A percentile compares a stretch with the other conserved stretches of the same genome.
Conservation (phyloP, 495 filamentous ascomycete genomes). For the Penicillium flavigenum region DNA sequence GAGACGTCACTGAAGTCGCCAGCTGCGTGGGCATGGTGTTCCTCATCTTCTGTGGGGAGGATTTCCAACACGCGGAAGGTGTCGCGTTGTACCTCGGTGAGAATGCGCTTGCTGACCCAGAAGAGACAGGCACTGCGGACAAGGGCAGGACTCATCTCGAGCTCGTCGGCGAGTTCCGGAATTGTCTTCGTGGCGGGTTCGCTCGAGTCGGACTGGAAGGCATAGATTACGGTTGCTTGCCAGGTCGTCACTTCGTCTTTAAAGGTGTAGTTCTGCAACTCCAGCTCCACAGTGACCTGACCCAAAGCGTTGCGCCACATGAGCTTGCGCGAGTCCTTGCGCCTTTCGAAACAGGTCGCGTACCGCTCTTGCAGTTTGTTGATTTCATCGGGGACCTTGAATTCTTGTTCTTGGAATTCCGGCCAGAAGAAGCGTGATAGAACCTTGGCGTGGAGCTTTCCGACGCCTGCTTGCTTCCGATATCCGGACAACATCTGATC, state of each 20-base stretch:
- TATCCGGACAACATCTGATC: constrained; percentile 23
- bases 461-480: constrained; percentile 30
- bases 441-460: constrained; percentile 75
- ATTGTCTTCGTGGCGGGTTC: constrained; percentile 52
- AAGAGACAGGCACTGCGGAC: constrained; percentile 77
- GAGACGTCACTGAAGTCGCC: constrained; percentile 26
- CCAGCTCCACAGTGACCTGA: constrained; percentile 75
- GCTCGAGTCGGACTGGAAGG: constrained; percentile 60
- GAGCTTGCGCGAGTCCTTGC: constrained; percentile 81
- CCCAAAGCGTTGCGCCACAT: constrained; percentile 84
- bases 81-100: constrained; percentile 56
- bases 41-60: constrained; percentile 49
- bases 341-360: constrained; percentile 68
- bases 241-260: constrained; percentile 75
- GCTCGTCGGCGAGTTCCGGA: constrained; percentile 57
- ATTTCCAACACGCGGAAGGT: constrained; percentile 64
- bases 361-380: constrained; percentile 64
- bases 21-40: constrained; percentile 25
- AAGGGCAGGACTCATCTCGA: constrained; percentile 75
- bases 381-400: constrained; percentile 67
- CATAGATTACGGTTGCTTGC: constrained; percentile 87
- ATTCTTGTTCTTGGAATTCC: constrained; percentile 71
- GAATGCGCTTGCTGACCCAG: constrained; percentile 79
- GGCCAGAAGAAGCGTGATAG: constrained; percentile 96
- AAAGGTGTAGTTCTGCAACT: constrained; percentile 77